Base-by-base conservation (phyloP, 495 filamentous ascomycete genomes). In the Penicillium verhagenii region DNA sequence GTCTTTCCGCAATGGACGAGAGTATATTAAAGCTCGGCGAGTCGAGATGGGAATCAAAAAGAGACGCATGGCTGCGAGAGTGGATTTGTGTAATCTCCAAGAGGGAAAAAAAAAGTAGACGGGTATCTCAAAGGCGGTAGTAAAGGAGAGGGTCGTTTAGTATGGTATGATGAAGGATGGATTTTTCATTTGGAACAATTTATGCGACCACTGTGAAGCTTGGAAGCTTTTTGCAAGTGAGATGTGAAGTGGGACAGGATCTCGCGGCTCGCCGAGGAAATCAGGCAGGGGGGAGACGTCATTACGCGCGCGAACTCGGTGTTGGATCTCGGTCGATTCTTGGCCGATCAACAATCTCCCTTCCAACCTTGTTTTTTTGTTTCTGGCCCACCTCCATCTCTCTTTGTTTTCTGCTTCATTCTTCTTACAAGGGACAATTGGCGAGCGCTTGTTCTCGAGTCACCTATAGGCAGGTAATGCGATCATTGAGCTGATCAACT, bases 31-130 rank as follows among this genome's bases (percentile, higher is more conserved):
- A n/a, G 90, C 88, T 60, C 90, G 86, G 64, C 86, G 79, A 9
- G 91, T 96, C 47, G 93, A 96, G 65, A 99, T 90, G 44, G 94
- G 94, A 54, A 99, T 82, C 51, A 99, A 86, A 76, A 92, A 96
- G 67, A 99, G 83, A 70, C 92, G 89, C 94, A 99, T 97, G 48
- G 76, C 69, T 63, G 51, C 50, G 46, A 21, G n/a, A 21, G 18
- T 6, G 16, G 20, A 10, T 6, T 11, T 42, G 33, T 35, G 33
- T n/a, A n/a, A n/a, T 16, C 11, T 35, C 14, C n/a, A n/a, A n/a
- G n/a, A n/a, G n/a, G n/a, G n/a, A n/a, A n/a, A 35, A 9, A n/a
- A 33, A 13, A 35, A 35, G 6, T 35, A 5, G 16, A 4, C 7
- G 18, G n/a, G 13, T 29, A 8, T 6, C 28, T 25, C 31, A 29